Evolutionary conservation across 345 rosid species (phyloP), one percentile per base, ranked within the genome.

Genomic region (Euphorbia peplus): DNA sequence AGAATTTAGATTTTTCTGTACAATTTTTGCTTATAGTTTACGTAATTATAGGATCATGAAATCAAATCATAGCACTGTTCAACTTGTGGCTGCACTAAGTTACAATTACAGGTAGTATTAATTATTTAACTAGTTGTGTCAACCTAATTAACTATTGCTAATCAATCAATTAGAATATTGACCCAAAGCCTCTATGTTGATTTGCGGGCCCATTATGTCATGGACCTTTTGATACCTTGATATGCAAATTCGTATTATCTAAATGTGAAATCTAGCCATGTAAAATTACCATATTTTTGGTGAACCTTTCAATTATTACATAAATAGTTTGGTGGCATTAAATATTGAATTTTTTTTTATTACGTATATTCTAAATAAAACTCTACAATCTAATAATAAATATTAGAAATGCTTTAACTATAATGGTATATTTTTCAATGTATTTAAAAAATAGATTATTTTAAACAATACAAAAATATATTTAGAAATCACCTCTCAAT

Each of bases 41-140:
- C 3, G 18, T 4, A 29, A 12, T 58, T 4, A 44, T 44, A 16
- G 16, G 6, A n/a, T 14, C 8, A 4, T 3, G n/a, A 1, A 62
- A 62, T 41, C 32, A 24, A 41, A 41, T 41, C 51, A 62, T 7
- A 14, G 7, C 51, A 62, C 32, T 62, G 66, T 62, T 39, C 46
- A 62, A 41, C n/a, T 42, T 11, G 51, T 62, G 66, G 52, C 66
- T 42, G 16, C 3, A 39, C 24, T 42, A 32, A 32, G 6, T 32
- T 32, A 32, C 37, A 32, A n/a, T 32, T 32, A 32, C 6, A 32
- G n/a, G n/a, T n/a, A n/a, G n/a, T 32, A 32, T 32, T 32, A 32
- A 32, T 32, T 32, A 32, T 32, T 3, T 32, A 32, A 32, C 6
- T 32, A 32, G 22, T 8, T 22, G 16, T 25, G 24, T 24, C 28